phyloP scores from a whole-genome alignment of 345 rosid genomes.

The Rhodomyrtus tomentosa region DNA sequence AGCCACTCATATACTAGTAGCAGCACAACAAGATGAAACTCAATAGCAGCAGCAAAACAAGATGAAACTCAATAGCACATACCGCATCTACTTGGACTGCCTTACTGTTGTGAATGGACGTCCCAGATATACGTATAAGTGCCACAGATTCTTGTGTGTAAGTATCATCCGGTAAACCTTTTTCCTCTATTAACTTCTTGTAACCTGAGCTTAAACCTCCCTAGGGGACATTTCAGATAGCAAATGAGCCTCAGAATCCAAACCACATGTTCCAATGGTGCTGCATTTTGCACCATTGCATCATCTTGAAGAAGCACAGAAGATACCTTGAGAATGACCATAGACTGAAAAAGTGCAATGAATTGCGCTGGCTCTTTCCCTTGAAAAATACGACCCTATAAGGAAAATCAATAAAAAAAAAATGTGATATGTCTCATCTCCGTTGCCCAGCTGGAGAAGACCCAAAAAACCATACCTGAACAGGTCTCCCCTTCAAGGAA shows the following conservation, averaged over 20 bases:
- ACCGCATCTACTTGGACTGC: slow-evolving; percentile 83
- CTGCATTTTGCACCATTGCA: background rate
- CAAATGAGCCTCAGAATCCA: background rate
- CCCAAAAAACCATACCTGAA: slow-evolving; percentile 49
- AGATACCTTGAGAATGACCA: slow-evolving; percentile 84
- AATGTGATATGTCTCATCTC: background rate
- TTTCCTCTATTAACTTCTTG: slow-evolving; percentile 51
- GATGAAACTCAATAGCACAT: slow-evolving; percentile 6
- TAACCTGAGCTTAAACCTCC: slow-evolving; percentile 93
- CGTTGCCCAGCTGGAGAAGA: background rate
- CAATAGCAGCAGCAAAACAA: background rate
- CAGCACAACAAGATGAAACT: background rate
- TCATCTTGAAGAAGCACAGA: background rate
- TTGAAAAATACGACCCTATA: slow-evolving; percentile 79
- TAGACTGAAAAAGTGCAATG: slow-evolving; percentile 79
- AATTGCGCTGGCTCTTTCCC: slow-evolving; percentile 98
- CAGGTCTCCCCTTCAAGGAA: slow-evolving; percentile 89
- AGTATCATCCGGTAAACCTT: slow-evolving; percentile 61
- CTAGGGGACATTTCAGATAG: slow-evolving; percentile 12
- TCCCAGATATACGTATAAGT: slow-evolving; percentile 75
- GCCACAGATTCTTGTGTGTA: slow-evolving; percentile 60
- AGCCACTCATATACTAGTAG: background rate
- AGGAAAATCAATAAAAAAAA: background rate
- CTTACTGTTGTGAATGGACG: slow-evolving; percentile 57
- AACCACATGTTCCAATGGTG: background rate